Conservation (phyloP, 1,284 basidiomycete species). For the Tylopilus microsporus region DNA sequence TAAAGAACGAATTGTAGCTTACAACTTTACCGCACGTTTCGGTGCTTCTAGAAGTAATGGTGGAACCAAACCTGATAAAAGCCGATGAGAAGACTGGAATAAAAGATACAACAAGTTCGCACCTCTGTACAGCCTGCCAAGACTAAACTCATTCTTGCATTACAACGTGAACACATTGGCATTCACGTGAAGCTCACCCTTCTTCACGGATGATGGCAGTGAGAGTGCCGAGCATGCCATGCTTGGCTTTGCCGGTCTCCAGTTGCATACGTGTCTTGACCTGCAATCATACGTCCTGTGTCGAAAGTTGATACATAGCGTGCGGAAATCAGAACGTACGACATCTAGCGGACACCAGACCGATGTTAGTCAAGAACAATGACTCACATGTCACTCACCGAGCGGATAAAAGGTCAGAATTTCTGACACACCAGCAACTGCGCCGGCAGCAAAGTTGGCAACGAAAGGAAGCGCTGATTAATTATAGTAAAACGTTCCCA, state of each 20-base stretch:
- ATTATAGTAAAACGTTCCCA: slow-evolving; percentile 9
- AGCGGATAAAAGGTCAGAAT: slow-evolving; percentile 91
- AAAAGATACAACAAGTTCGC: slow-evolving; percentile 6
- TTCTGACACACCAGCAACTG: slow-evolving; percentile 85
- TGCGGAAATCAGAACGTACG: slow-evolving; percentile 34
- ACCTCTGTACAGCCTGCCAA: slow-evolving; percentile 86
- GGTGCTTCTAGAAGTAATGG: slow-evolving; percentile 95
- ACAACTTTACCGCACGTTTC: slow-evolving; percentile 98
- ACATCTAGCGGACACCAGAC: slow-evolving; percentile 41
- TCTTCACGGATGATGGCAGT: slow-evolving; percentile 74
- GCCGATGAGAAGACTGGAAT: neutral
- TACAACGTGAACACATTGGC: slow-evolving; percentile 12
- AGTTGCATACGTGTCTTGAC: slow-evolving; percentile 99
- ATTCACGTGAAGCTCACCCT: slow-evolving; percentile 54
- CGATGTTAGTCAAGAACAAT: slow-evolving; percentile 23
- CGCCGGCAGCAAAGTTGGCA: slow-evolving; percentile 87
- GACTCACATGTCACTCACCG: slow-evolving; percentile 49
- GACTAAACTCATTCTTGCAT: slow-evolving; percentile 42
- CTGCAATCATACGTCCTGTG: slow-evolving; percentile 34
- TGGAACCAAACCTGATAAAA: slow-evolving; percentile 70
- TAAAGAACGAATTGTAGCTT: slow-evolving; percentile 24
- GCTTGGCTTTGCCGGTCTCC: slow-evolving; percentile 71
- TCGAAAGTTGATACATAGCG: slow-evolving; percentile 15
- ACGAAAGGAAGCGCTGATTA: slow-evolving; percentile 72
- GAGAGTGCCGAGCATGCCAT: slow-evolving; percentile 82